Evolutionary conservation across 140 eudicot genomes (phyloP), one percentile per base, ranked within the genome.

Genomic region (Artemisia princeps): DNA sequence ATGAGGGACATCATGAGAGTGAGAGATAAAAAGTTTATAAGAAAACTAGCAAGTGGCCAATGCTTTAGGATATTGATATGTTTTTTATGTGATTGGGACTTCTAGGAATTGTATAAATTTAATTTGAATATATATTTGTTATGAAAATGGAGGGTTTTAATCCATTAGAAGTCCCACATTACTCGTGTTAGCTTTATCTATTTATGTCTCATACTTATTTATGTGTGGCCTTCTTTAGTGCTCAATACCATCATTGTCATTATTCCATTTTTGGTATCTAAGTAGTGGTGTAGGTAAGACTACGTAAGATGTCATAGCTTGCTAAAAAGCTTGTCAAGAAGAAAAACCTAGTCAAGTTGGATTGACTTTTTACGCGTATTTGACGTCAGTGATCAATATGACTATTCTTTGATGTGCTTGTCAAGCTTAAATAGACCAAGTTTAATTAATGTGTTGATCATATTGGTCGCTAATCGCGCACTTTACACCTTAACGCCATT

Each of bases 261-360:
- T 10, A 55, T 62, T 63, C 30, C 2, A 16, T 72, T 62, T 49
- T 65, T 20, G 20, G 24, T 46, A 37, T 22, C 28, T 54, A 17
- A 15, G 50, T 70, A 56, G 65, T 70, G 68, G 75, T 64, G 51
- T 72, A 64, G 77, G 77, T 72, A 70, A 64, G 77, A 44, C 67
- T 46, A 19, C 15, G 50, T 60, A 60, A 26, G 62, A 53, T 67
- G 54, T 33, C 62, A 52, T 67, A 52, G 62, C 72, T 53, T 37
- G 24, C 33, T 67, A 53, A 30, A 52, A 67, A 28, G 33, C 52
- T 30, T 67, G 33, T 10, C 16, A 60, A 60, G 14, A 60, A 70
- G 33, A 10, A 19, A 33, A 70, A 14, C 37, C 23, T 3, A 68
- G 61, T 46, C 61, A 70, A 60, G 49, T 37, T 69, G 10, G 28